Conservation (phyloP, 441 rosid species). For the Hura crepitans region DNA sequence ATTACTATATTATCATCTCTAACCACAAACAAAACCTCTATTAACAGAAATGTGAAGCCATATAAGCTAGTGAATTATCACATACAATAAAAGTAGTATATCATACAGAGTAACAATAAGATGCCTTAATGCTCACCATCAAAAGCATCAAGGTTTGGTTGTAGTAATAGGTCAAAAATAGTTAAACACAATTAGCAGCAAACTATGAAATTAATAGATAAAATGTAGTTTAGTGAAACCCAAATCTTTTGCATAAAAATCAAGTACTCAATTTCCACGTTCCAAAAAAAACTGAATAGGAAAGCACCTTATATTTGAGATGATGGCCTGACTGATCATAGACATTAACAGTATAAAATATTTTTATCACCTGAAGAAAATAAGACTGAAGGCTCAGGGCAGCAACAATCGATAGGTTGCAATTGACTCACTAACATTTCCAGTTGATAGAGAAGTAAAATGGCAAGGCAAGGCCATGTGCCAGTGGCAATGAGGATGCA, state of each 20-base stretch:
- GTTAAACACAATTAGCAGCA: not conserved
- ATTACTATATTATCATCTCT: constrained; percentile 11
- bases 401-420: not conserved
- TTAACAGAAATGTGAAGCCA: constrained; percentile 10
- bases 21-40: constrained; percentile 6
- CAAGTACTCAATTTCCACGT: not conserved
- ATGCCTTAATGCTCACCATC: not conserved
- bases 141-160: not conserved
- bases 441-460: not conserved
- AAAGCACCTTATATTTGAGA: not conserved
- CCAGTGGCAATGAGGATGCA: no score
- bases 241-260: not conserved
- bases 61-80: not conserved
- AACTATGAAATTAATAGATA: not conserved
- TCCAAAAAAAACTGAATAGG: not conserved
- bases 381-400: not conserved
- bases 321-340: not conserved
- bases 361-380: not conserved
- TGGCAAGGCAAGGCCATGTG: not conserved
- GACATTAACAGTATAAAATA: not conserved
- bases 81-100: not conserved
- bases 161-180: not conserved
- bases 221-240: not conserved
- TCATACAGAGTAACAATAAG: not conserved
- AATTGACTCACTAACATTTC: not conserved